Evolutionary conservation across 1,284 basidiomycete species (phyloP), one percentile per base, ranked within the genome.

Genomic region (Sanghuangporus baumii): DNA sequence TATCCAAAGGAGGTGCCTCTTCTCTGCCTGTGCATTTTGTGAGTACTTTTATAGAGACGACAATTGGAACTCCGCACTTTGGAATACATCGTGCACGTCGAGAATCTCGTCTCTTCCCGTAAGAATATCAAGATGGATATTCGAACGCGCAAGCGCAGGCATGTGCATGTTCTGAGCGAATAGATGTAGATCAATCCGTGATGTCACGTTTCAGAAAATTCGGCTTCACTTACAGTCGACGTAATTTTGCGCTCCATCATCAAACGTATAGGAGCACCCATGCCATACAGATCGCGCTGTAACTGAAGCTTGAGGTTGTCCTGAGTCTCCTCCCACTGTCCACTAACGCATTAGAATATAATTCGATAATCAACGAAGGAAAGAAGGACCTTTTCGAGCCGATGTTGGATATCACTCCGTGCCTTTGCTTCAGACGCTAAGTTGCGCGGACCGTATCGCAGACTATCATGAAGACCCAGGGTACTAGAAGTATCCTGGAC

Each of bases 241-340:
- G 94, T 93, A 55, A 95, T 83, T 79, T 91, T 92, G 70, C 95
- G 84, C 75, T 99, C 96, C 96, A 99, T 98, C 69, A 96, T 79
- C 63, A 87, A 79, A 51, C 95, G 84, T 73, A 97, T 84, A 5
- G 96, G 96, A 41, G 91, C 88, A 68, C 93, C 92, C 67, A 98
- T 73, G 43, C 96, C 96, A 71, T 89, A 91, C 43, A 89, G 76
- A 74, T 95, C 89, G 60, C 96, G 85, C 73, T 94, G 85, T 76
- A 97, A 78, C 51, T 86, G 94, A 65, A 97, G 79, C 73, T 91
- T 91, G 62, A 96, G 74, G 73, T 91, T 90, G 73, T 94, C 89
- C 73, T 96, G 94, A 5, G 96, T 96, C 67, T 87, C 87, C 62
- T 94, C 88, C 96, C 96, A 99, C 94, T 97, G 62, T 37, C 2